Evolutionary conservation across 257 asterid species (phyloP).

Genomic region (Primulina huaijiensis): DNA sequence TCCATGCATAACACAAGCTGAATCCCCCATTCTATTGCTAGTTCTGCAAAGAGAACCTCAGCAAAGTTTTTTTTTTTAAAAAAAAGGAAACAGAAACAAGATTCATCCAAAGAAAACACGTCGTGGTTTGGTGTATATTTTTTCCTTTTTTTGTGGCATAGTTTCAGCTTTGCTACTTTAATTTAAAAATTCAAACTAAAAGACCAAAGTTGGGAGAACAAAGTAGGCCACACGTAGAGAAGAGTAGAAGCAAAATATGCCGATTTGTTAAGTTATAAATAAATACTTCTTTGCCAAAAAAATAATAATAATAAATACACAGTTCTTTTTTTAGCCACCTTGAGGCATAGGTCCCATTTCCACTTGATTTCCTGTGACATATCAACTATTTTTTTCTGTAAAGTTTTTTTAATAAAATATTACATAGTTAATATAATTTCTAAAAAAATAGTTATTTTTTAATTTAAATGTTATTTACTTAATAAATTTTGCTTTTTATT

Average conservation of each 20-base stretch:
- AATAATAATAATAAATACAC: too few relatives aligned
- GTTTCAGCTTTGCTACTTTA: slow-evolving; percentile 23
- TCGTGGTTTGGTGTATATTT: background rate
- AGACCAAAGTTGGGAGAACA: slow-evolving; percentile 41
- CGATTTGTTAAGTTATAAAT: slow-evolving; percentile 7
- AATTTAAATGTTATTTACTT: too few relatives aligned
- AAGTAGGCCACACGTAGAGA: slow-evolving; percentile 32
- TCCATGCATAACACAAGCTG: slow-evolving; percentile 73
- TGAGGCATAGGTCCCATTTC: background rate
- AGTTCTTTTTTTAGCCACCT: background rate
- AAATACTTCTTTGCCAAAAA: too few relatives aligned
- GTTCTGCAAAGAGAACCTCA: slow-evolving; percentile 10
- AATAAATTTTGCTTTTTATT: too few relatives aligned
- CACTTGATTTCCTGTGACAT: background rate
- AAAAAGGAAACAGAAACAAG: slow-evolving; percentile 9
- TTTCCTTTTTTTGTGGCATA: slow-evolving; percentile 17
- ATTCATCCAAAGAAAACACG: background rate
- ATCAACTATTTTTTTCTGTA: background rate
- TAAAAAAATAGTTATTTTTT: too few relatives aligned
- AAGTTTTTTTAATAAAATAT: too few relatives aligned
- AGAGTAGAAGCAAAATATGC: slow-evolving; percentile 21
- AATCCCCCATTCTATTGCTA: slow-evolving; percentile 58
- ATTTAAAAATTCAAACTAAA: slow-evolving; percentile 79
- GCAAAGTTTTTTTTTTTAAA: slow-evolving; percentile 1
- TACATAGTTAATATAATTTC: too few relatives aligned